These are phyloP conservation scores for Aquilaria malaccensis DNA, from an alignment of 345 rosid species.

Conservation along the genomic window DNA sequence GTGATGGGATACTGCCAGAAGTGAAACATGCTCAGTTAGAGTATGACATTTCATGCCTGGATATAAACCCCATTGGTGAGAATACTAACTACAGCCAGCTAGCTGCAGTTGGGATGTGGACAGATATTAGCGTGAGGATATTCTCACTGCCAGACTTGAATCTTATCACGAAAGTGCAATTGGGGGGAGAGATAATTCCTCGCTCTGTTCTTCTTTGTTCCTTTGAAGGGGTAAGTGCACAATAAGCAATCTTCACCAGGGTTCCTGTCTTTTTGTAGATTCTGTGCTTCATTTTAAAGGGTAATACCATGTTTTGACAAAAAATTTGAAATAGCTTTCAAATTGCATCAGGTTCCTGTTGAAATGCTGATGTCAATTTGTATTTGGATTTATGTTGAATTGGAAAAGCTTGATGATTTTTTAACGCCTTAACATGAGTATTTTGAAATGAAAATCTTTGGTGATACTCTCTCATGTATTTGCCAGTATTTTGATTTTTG, in stretches of 20 bases:
- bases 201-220: conserved; percentile 89
- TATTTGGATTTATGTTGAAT: too few species aligned
- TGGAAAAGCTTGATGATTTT: too few species aligned
- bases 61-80: conserved; percentile 84
- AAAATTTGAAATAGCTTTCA: neutral
- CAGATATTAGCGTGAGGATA: conserved; percentile 78
- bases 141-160: conserved; percentile 77
- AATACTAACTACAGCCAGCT: conserved; percentile 65
- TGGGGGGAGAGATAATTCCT: conserved; percentile 97
- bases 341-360: neutral
- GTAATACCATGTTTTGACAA: neutral
- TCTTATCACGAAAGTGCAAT: conserved; percentile 69
- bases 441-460: neutral
- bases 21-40: conserved; percentile 65
- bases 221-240: conserved; percentile 82
- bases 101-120: conserved; percentile 99
- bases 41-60: conserved; percentile 89
- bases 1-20: conserved; percentile 69
- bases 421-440: neutral
- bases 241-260: too few species aligned
- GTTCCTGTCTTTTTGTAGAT: neutral
- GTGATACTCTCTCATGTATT: neutral
- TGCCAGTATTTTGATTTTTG: neutral
- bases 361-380: neutral
- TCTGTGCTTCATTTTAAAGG: conserved; percentile 3